Conservation (phyloP, 2,329 filamentous ascomycete species). For the Aspergillus fijiensis region DNA sequence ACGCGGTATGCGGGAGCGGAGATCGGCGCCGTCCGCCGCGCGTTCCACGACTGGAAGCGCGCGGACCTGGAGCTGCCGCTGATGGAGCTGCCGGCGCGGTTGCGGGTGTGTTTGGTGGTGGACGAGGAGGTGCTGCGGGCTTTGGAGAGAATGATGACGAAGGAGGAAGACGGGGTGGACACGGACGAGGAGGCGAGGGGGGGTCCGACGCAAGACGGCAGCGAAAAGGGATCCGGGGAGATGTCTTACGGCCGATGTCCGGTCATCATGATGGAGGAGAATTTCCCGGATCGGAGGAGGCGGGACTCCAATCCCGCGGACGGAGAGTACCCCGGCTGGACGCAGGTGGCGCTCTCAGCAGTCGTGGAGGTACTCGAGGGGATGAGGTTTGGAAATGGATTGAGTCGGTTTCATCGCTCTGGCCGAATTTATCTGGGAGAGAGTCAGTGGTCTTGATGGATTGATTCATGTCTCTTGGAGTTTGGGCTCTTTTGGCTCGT, state of each 20-base stretch:
- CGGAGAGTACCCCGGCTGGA: slow-evolving; percentile 26
- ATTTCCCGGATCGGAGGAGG: slow-evolving; percentile 26
- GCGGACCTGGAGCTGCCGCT: slow-evolving; percentile 23
- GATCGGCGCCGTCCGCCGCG: slow-evolving; percentile 21
- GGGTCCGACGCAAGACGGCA: slow-evolving; percentile 2
- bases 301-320: slow-evolving; percentile 14
- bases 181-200: not conserved
- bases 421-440: slow-evolving; percentile 25
- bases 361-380: slow-evolving; percentile 31
- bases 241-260: slow-evolving; percentile 19
- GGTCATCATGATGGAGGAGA: slow-evolving; percentile 32
- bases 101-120: slow-evolving; percentile 29
- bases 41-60: slow-evolving; percentile 32
- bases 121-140: slow-evolving; percentile 26
- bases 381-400: slow-evolving; percentile 22
- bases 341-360: slow-evolving; percentile 24
- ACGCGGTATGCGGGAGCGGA: slow-evolving; percentile 17
- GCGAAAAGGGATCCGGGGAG: slow-evolving; percentile 12
- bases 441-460: slow-evolving; percentile 22
- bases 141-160: slow-evolving; percentile 12
- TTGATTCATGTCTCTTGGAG: not conserved
- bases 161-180: too few species aligned
- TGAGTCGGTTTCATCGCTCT: slow-evolving; percentile 27
- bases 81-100: slow-evolving; percentile 27
- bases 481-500: not conserved